phyloP scores from a whole-genome alignment of 768 basidiomycete genomes.

The Pleurotus ostreatus region DNA sequence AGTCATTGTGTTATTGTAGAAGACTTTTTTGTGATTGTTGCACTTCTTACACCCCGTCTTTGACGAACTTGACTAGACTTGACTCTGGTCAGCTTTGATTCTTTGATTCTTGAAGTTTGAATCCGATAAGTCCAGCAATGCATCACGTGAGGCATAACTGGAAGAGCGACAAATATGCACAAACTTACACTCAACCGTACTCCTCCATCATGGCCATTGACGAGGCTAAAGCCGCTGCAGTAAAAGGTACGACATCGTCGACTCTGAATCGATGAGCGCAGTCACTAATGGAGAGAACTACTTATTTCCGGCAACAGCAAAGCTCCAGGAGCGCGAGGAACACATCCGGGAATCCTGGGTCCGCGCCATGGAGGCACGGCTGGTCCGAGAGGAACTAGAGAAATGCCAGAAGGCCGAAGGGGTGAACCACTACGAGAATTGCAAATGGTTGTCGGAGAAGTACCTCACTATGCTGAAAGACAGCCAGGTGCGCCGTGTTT shows the following conservation, averaged over 20 bases:
- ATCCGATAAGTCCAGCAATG: too few species aligned
- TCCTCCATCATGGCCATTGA: conserved; percentile 34
- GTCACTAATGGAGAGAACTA: background rate
- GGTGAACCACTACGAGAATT: conserved; percentile 88
- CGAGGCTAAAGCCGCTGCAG: conserved; percentile 40
- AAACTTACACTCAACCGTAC: conserved; percentile 2
- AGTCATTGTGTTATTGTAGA: too few species aligned
- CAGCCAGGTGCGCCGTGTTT: conserved; percentile 60
- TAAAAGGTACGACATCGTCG: conserved; percentile 36
- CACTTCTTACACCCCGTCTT: too few species aligned
- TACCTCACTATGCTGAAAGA: conserved; percentile 77
- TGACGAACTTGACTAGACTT: too few species aligned
- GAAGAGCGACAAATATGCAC: background rate
- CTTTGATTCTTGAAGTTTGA: too few species aligned
- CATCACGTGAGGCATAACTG: too few species aligned
- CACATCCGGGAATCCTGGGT: conserved; percentile 91
- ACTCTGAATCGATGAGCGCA: background rate
- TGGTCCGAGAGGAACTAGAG: conserved; percentile 83
- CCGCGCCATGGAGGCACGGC: conserved; percentile 85
- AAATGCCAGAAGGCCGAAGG: conserved; percentile 91
- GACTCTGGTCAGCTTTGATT: too few species aligned
- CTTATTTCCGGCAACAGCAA: conserved; percentile 36
- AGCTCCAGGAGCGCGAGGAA: conserved; percentile 65
- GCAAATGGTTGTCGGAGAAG: conserved; percentile 80
- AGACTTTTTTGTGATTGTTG: too few species aligned